phyloP scores from a whole-genome alignment of 768 basidiomycete species.

The Phanerochaete sordida region DNA sequence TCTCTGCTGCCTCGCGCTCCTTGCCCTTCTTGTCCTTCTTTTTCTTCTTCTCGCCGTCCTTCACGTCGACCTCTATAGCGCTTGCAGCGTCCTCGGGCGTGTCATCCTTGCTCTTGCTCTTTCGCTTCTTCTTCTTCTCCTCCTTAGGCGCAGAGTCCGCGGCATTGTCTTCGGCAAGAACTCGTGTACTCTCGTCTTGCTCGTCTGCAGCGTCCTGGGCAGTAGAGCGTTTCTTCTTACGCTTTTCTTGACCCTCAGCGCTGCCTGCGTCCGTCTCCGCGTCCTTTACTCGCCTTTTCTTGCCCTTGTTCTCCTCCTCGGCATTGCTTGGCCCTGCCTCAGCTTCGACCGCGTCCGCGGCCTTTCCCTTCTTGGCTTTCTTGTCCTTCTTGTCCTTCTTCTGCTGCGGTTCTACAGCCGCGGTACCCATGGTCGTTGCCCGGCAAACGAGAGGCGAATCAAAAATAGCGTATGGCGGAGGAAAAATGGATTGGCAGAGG shows the following conservation, averaged over 20 bases:
- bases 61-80: neutral
- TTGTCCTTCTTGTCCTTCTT: neutral
- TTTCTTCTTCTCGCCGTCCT: neutral
- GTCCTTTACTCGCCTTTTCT: neutral
- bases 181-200: neutral
- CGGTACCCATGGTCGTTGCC: neutral
- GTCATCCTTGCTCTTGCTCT: neutral
- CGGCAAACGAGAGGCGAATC: neutral
- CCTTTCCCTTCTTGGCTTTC: slow-evolving; percentile 13
- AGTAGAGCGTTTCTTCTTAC: slow-evolving; percentile 1
- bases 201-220: neutral
- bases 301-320: neutral
- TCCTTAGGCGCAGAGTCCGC: neutral
- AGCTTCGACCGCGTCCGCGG: slow-evolving; percentile 8
- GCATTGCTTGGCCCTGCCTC: neutral
- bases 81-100: too few species aligned
- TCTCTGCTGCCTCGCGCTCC: neutral
- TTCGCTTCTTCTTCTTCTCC: slow-evolving; percentile 1
- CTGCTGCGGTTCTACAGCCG: neutral
- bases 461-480: neutral
- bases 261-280: neutral
- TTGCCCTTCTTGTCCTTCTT: neutral
- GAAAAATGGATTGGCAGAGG: neutral
- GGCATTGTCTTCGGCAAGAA: slow-evolving; percentile 1
- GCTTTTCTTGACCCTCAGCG: neutral